Conservation (phyloP, 306 rosid species). For the Citrullus amarus region DNA sequence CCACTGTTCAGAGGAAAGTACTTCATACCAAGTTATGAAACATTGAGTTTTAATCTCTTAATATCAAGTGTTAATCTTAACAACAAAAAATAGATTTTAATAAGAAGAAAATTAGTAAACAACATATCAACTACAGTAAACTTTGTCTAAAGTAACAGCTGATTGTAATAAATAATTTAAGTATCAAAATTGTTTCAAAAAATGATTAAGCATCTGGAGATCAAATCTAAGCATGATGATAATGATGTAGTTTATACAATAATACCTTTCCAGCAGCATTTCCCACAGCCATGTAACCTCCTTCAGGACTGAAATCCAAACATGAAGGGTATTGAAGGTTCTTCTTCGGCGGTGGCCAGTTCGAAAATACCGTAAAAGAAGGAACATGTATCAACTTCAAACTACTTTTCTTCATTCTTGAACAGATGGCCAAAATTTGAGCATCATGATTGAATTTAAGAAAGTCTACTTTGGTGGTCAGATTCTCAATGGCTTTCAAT, state of each 20-base stretch:
- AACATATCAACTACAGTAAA: not conserved
- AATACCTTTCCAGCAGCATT: conserved; percentile 63
- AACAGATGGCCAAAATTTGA: conserved; percentile 55
- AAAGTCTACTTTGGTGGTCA: conserved; percentile 38
- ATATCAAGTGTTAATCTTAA: too few species aligned
- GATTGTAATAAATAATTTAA: not conserved
- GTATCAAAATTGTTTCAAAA: not conserved
- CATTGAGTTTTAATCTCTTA: too few species aligned
- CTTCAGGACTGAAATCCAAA: conserved; percentile 80
- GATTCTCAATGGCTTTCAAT: conserved; percentile 35
- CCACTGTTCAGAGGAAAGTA: too few species aligned
- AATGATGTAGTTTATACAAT: conserved; percentile 44
- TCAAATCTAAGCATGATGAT: conserved; percentile 10
- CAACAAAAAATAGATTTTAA: too few species aligned
- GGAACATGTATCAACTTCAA: conserved; percentile 65
- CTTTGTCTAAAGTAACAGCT: not conserved
- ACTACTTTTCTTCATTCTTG: conserved; percentile 57
- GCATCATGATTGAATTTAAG: conserved; percentile 46
- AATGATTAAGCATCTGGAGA: not conserved
- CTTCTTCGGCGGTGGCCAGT: conserved; percentile 54
- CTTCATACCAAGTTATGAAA: too few species aligned
- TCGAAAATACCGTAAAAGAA: conserved; percentile 60
- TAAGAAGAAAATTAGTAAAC: not conserved
- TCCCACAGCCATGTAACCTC: conserved; percentile 86
- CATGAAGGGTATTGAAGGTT: conserved; percentile 49